Evolutionary conservation across 1,139 yeast species (phyloP).

Genomic region (Pichia sp.): DNA sequence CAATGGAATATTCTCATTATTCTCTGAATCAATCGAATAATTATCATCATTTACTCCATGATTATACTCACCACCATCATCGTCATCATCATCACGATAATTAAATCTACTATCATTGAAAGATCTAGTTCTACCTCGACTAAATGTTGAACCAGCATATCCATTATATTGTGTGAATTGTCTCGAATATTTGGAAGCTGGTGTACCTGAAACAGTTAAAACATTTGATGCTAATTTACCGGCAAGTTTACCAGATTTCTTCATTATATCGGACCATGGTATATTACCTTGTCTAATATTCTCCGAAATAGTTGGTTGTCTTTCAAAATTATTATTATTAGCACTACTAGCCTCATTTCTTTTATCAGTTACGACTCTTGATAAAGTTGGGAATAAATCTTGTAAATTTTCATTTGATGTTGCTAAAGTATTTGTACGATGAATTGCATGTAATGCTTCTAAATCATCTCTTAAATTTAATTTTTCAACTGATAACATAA

Average conservation of each 20-base stretch:
- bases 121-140: conserved; percentile 1
- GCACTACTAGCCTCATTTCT: neutral
- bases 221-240: conserved; percentile 10
- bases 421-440: conserved; percentile 20
- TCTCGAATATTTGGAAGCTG: conserved; percentile 13
- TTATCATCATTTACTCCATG: conserved; percentile 2
- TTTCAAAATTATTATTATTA: neutral
- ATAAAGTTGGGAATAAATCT: conserved; percentile 6
- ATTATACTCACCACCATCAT: neutral
- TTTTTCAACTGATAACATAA: conserved; percentile 71
- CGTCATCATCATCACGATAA: conserved; percentile 1
- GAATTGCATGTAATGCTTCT: conserved; percentile 50
- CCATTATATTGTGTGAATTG: conserved; percentile 24
- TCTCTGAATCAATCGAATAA: neutral
- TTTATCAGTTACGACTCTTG: conserved; percentile 11
- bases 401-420: conserved; percentile 4
- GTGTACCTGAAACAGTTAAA: conserved; percentile 12
- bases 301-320: conserved; percentile 11
- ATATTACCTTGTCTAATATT: conserved; percentile 10
- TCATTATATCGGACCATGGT: conserved; percentile 9
- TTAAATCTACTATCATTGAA: neutral
- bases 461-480: conserved; percentile 60
- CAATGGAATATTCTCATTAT: conserved; percentile 3
- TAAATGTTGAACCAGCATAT: conserved; percentile 1
- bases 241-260: conserved; percentile 4